A percentile compares a stretch with the other conserved stretches of the same genome.
These are phyloP conservation scores for Hyphopichia khmerensis DNA, from an alignment of 1,139 yeast genomes.

Conservation along the genomic window DNA sequence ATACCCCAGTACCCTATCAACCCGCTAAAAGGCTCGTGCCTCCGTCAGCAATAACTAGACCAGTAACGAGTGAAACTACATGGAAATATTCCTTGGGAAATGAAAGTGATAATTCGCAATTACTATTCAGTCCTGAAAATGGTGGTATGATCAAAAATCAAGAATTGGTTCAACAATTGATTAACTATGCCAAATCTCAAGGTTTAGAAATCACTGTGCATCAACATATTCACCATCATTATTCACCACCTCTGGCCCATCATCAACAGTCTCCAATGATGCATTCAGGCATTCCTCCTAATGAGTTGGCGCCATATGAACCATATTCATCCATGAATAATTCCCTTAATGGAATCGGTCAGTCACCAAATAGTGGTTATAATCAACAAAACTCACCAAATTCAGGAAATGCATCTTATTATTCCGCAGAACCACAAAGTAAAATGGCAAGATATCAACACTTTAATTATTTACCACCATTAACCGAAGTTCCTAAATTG, in stretches of 20 bases:
- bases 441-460: slow-evolving; percentile 62
- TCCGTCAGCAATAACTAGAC: slow-evolving; percentile 8
- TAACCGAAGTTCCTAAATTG: slow-evolving; percentile 68
- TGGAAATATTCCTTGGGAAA: slow-evolving; percentile 33
- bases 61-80: slow-evolving; percentile 19
- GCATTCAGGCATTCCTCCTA: neutral
- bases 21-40: neutral
- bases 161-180: slow-evolving; percentile 54
- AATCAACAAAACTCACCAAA: slow-evolving; percentile 2
- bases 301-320: neutral
- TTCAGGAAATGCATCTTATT: neutral
- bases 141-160: slow-evolving; percentile 52
- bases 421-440: slow-evolving; percentile 52
- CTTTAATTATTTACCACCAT: slow-evolving; percentile 70
- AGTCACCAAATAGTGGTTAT: neutral
- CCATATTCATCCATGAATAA: neutral
- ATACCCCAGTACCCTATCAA: neutral
- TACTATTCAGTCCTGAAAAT: slow-evolving; percentile 26
- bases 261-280: neutral
- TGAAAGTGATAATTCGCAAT: slow-evolving; percentile 6
- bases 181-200: slow-evolving; percentile 60
- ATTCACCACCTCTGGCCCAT: slow-evolving; percentile 32
- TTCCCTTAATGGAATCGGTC: neutral
- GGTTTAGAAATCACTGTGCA: slow-evolving; percentile 70
- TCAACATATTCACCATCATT: slow-evolving; percentile 80